Conservation (phyloP, 2,329 filamentous ascomycete species). For the Ceratocystis smalleyi region DNA sequence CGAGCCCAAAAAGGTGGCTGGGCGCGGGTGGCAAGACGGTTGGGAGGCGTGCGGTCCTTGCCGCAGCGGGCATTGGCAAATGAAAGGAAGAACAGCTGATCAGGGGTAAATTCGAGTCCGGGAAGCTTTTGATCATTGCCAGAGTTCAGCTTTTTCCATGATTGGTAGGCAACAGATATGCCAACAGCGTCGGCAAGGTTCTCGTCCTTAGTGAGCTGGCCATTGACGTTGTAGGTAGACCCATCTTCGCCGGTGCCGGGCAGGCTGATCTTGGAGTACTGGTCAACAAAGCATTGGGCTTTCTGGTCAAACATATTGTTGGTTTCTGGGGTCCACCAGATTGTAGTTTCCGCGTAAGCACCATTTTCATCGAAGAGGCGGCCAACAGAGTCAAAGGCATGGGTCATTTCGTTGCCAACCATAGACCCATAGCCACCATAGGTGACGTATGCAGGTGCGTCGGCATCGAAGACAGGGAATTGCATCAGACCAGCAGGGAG, state of each 20-base stretch:
- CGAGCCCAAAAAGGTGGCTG: too few species aligned
- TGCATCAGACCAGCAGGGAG: slow-evolving; percentile 59
- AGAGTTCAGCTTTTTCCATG: too few species aligned
- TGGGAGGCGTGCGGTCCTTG: too few species aligned
- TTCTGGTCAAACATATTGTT: slow-evolving; percentile 41
- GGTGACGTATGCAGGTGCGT: slow-evolving; percentile 47
- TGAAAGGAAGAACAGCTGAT: too few species aligned
- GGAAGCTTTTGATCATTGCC: too few species aligned
- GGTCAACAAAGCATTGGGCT: slow-evolving; percentile 51
- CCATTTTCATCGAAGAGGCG: slow-evolving; percentile 41
- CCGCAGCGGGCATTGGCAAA: too few species aligned
- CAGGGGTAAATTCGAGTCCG: too few species aligned
- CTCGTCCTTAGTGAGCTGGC: too few species aligned
- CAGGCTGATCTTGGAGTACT: slow-evolving; percentile 32
- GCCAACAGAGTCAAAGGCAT: slow-evolving; percentile 53
- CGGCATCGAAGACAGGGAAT: slow-evolving; percentile 47
- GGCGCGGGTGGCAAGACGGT: rapidly evolving
- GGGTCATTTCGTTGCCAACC: slow-evolving; percentile 53
- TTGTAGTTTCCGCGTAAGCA: slow-evolving; percentile 41
- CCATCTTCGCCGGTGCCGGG: neutral
- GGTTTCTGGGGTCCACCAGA: slow-evolving; percentile 49
- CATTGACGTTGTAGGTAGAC: too few species aligned
- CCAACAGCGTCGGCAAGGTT: too few species aligned
- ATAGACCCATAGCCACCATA: slow-evolving; percentile 56
- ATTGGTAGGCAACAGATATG: too few species aligned